phyloP scores from a whole-genome alignment of 1,284 basidiomycete species.

The Ganoderma meredithae region DNA sequence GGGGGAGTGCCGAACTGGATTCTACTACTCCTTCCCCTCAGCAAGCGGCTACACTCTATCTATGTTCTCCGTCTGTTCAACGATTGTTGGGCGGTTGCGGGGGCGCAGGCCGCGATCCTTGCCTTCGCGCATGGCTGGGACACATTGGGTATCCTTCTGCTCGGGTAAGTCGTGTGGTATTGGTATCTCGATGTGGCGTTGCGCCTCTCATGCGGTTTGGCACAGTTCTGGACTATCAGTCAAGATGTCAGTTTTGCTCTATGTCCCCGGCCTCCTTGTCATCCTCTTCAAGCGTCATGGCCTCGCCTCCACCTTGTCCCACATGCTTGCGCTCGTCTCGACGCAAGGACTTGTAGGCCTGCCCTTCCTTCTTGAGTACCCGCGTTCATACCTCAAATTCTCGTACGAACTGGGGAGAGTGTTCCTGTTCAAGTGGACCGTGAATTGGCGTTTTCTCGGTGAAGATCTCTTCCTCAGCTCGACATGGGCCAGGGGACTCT shows the following conservation, averaged over 20 bases:
- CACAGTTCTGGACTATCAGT: slow-evolving; percentile 85
- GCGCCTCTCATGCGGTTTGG: slow-evolving; percentile 1
- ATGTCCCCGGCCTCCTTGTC: slow-evolving; percentile 87
- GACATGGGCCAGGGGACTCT: slow-evolving; percentile 67
- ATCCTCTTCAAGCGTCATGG: slow-evolving; percentile 82
- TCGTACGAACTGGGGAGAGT: slow-evolving; percentile 91
- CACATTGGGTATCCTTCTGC: slow-evolving; percentile 69
- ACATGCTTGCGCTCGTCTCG: slow-evolving; percentile 59
- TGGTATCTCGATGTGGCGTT: neutral
- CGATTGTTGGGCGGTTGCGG: slow-evolving; percentile 87
- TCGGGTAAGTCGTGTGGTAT: slow-evolving; percentile 64
- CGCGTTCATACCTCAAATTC: slow-evolving; percentile 71
- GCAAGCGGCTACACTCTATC: slow-evolving; percentile 95
- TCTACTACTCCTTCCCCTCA: slow-evolving; percentile 80
- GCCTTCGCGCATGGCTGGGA: slow-evolving; percentile 68
- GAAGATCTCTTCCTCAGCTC: slow-evolving; percentile 79
- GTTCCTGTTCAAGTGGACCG: slow-evolving; percentile 97
- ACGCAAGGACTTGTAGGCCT: slow-evolving; percentile 73
- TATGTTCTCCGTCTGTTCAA: slow-evolving; percentile 95
- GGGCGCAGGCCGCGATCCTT: slow-evolving; percentile 65
- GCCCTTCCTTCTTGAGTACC: slow-evolving; percentile 75
- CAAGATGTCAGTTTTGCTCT: slow-evolving; percentile 97
- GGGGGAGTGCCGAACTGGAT: slow-evolving; percentile 80
- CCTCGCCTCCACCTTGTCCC: slow-evolving; percentile 59
- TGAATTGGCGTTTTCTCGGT: slow-evolving; percentile 93